Conservation (phyloP, 805 yeast genomes). For the Wickerhamiella kazuoi region DNA sequence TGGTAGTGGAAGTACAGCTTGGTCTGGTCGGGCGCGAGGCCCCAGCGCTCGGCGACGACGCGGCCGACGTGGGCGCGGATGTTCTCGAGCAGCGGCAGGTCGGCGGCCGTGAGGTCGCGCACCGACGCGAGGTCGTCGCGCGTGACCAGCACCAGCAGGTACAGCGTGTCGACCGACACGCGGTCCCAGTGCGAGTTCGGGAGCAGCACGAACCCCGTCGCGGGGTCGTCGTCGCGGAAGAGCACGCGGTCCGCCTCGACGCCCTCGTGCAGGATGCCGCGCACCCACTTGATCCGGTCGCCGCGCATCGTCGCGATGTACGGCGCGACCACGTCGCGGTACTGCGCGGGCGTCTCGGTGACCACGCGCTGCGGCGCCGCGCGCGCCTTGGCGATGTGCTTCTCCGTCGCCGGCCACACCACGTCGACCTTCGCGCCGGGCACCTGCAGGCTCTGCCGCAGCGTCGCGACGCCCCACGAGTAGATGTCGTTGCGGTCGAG, state of each 20-base stretch:
- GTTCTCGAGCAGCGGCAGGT: slow-evolving; percentile 38
- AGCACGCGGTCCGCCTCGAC: slow-evolving; percentile 75
- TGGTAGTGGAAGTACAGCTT: slow-evolving; percentile 76
- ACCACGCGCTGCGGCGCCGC: slow-evolving; percentile 43
- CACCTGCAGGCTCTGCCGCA: slow-evolving; percentile 27
- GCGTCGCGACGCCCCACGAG: slow-evolving; percentile 51
- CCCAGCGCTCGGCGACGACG: slow-evolving; percentile 33
- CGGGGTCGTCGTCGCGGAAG: slow-evolving; percentile 37
- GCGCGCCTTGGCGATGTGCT: slow-evolving; percentile 65
- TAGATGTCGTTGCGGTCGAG: slow-evolving; percentile 70
- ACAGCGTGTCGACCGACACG: slow-evolving; percentile 45
- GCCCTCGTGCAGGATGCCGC: slow-evolving; percentile 62
- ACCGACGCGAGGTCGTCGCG: slow-evolving; percentile 52
- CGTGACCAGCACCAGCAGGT: slow-evolving; percentile 59
- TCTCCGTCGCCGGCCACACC: slow-evolving; percentile 76
- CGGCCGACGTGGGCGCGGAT: slow-evolving; percentile 30
- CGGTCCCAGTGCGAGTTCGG: slow-evolving; percentile 97
- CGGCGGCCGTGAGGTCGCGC: slow-evolving; percentile 50
- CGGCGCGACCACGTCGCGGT: slow-evolving; percentile 44
- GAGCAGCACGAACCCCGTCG: slow-evolving; percentile 49
- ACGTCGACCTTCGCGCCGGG: slow-evolving; percentile 60
- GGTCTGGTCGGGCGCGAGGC: slow-evolving; percentile 36
- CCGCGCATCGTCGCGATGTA: slow-evolving; percentile 64
- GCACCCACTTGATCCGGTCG: slow-evolving; percentile 73
- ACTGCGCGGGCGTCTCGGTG: slow-evolving; percentile 66